A percentile compares a stretch with the other conserved stretches of the same genome.
phyloP scores from a whole-genome alignment of 164 flowering plant genomes.

The Annona cherimola region DNA sequence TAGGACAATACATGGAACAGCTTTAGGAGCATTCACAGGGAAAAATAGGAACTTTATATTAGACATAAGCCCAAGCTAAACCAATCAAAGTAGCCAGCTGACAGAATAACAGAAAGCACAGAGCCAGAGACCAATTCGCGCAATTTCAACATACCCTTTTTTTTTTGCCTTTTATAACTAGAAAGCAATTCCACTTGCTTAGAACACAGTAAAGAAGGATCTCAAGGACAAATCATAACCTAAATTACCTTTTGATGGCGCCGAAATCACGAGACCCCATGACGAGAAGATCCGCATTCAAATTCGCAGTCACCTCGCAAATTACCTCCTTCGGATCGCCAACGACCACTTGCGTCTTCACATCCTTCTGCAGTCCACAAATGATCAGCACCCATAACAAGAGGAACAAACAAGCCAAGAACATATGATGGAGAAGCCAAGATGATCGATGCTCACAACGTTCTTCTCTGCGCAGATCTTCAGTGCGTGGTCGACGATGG shows the following conservation, averaged over 20 bases:
- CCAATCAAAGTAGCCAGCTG: not conserved
- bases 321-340: constrained; percentile 84
- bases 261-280: constrained; percentile 80
- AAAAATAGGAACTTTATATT: too few relatives aligned
- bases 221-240: not conserved
- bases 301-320: constrained; percentile 52
- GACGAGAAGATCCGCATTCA: constrained; percentile 77
- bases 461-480: constrained; percentile 46
- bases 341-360: constrained; percentile 49
- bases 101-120: not conserved
- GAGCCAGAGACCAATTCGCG: not conserved
- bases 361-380: constrained; percentile 36
- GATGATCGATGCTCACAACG: constrained; percentile 32
- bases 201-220: not conserved
- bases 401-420: not conserved
- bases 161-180: too few relatives aligned
- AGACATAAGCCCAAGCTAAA: not conserved
- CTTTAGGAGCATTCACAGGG: too few relatives aligned
- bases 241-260: constrained; percentile 60
- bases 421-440: too few relatives aligned
- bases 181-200: not conserved
- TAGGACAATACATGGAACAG: too few relatives aligned
- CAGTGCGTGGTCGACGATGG: constrained; percentile 57
- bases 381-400: not conserved
- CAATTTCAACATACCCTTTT: not conserved